phyloP scores from a whole-genome alignment of 2,329 filamentous ascomycete genomes.

The Penicillium concentricum region DNA sequence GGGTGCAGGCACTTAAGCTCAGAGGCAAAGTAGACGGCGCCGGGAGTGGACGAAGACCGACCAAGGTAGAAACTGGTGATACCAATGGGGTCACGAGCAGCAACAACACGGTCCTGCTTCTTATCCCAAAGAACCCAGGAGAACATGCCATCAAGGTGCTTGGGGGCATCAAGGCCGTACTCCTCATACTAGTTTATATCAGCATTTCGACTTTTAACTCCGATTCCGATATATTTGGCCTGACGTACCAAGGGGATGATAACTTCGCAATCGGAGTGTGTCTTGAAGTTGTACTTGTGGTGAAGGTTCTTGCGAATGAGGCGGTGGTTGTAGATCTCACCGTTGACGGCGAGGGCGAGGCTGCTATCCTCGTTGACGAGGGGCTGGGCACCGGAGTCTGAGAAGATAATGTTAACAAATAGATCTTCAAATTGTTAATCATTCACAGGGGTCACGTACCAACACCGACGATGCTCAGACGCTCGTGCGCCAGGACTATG shows the following conservation, averaged over 20 bases:
- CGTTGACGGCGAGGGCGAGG: slow-evolving; percentile 93
- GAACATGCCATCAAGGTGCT: slow-evolving; percentile 98
- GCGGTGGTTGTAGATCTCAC: slow-evolving; percentile 99
- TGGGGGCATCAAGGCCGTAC: slow-evolving; percentile 86
- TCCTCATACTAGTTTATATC: slow-evolving; percentile 70
- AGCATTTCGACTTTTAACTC: slow-evolving; percentile 12
- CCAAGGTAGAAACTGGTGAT: slow-evolving; percentile 98
- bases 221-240: background rate
- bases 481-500: slow-evolving; percentile 90
- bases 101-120: slow-evolving; percentile 85
- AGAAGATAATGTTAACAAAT: slow-evolving; percentile 14
- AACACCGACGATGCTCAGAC: slow-evolving; percentile 95
- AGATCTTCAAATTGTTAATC: slow-evolving; percentile 1
- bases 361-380: slow-evolving; percentile 86
- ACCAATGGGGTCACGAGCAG: slow-evolving; percentile 93
- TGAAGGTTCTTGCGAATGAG: slow-evolving; percentile 85
- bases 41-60: slow-evolving; percentile 77
- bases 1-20: slow-evolving; percentile 91
- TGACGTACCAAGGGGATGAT: slow-evolving; percentile 86
- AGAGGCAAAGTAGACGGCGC: slow-evolving; percentile 90
- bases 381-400: slow-evolving; percentile 93
- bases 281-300: slow-evolving; percentile 92
- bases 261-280: slow-evolving; percentile 96
- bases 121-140: slow-evolving; percentile 98
- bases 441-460: slow-evolving; percentile 55